phyloP scores from a whole-genome alignment of 352 stramenopile species.

The Phytophthora pini region DNA sequence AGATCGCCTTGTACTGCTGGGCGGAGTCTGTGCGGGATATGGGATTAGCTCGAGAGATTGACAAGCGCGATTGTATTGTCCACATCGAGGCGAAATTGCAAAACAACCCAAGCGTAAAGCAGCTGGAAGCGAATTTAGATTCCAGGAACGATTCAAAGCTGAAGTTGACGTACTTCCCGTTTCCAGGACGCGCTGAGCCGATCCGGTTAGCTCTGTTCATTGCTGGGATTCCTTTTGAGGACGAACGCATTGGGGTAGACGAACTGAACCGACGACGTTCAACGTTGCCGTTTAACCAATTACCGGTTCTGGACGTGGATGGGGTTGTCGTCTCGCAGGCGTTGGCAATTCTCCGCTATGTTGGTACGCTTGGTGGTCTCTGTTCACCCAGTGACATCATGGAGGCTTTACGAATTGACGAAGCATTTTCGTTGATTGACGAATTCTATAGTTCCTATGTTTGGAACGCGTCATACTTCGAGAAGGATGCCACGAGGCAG shows the following conservation, averaged over 20 bases:
- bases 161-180: slow-evolving; percentile 67
- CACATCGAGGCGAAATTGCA: slow-evolving; percentile 30
- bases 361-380: slow-evolving; percentile 51
- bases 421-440: slow-evolving; percentile 51
- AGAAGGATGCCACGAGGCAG: slow-evolving; percentile 37
- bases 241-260: slow-evolving; percentile 49
- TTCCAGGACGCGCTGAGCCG: slow-evolving; percentile 54
- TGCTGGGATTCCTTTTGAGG: slow-evolving; percentile 53
- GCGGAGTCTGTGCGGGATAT: slow-evolving; percentile 13
- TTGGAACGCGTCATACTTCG: slow-evolving; percentile 41
- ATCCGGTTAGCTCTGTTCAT: slow-evolving; percentile 59
- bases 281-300: slow-evolving; percentile 47
- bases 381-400: slow-evolving; percentile 46
- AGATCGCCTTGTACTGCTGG: slow-evolving; percentile 43
- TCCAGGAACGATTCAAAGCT: slow-evolving; percentile 31
- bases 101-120: slow-evolving; percentile 28
- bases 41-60: slow-evolving; percentile 16
- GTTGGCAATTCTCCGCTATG: slow-evolving; percentile 64
- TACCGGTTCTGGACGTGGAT: slow-evolving; percentile 55
- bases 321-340: slow-evolving; percentile 53
- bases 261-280: slow-evolving; percentile 42
- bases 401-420: slow-evolving; percentile 43
- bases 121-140: slow-evolving; percentile 12
- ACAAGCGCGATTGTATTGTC: slow-evolving; percentile 19
- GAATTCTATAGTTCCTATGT: slow-evolving; percentile 43